A percentile compares a stretch with the other conserved stretches of the same genome.
Conservation (phyloP, 495 filamentous ascomycete genomes). For the Zalerion maritima region DNA sequence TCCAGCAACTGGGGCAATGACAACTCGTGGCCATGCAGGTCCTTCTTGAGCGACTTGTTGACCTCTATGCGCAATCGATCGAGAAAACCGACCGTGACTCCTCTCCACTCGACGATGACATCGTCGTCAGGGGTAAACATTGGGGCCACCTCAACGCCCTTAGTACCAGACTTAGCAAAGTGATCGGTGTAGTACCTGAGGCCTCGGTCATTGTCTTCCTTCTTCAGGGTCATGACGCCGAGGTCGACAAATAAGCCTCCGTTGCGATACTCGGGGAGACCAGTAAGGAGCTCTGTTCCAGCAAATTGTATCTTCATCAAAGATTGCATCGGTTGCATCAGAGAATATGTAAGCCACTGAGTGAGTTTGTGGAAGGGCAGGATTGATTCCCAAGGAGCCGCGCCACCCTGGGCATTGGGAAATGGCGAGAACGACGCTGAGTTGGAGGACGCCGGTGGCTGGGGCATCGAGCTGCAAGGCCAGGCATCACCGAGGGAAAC, state of each 20-base stretch:
- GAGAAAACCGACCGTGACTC: constrained; percentile 70
- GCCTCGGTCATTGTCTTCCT: constrained; percentile 46
- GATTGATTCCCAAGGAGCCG: constrained; percentile 79
- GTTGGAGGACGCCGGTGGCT: constrained; percentile 39
- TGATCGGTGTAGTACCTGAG: constrained; percentile 58
- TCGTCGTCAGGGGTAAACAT: constrained; percentile 68
- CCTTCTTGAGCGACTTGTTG: constrained; percentile 41
- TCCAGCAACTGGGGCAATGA: constrained; percentile 69
- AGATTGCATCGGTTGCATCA: constrained; percentile 76
- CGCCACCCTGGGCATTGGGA: constrained; percentile 26
- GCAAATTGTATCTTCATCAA: constrained; percentile 64
- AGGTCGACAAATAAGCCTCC: constrained; percentile 75
- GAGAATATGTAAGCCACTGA: constrained; percentile 79
- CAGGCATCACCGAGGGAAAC: constrained; percentile 88
- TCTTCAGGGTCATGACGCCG: constrained; percentile 64
- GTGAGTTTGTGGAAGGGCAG: constrained; percentile 90
- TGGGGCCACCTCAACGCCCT: constrained; percentile 54
- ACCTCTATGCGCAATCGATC: constrained; percentile 60
- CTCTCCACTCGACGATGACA: constrained; percentile 80
- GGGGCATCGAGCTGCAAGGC: constrained; percentile 73
- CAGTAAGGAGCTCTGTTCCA: constrained; percentile 64
- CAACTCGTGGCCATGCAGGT: constrained; percentile 40
- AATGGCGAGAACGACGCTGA: constrained; percentile 31
- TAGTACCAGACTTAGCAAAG: constrained; percentile 58
- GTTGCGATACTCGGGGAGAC: constrained; percentile 78